Evolutionary conservation across 306 rosid genomes (phyloP).

Genomic region (Lithocarpus polystachyus): DNA sequence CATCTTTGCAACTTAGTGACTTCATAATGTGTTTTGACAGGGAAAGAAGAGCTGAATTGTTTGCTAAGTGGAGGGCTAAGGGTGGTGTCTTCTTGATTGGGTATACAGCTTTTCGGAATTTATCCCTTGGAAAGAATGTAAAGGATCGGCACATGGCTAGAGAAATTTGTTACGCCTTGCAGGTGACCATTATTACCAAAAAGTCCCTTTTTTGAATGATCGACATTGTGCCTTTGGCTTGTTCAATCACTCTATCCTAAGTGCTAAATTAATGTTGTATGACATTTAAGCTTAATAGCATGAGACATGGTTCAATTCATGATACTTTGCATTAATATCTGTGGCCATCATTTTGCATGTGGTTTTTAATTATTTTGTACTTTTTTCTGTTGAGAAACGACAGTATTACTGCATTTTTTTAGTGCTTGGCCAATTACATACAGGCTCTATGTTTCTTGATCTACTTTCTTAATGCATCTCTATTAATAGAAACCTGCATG

Average conservation of each 20-base stretch:
- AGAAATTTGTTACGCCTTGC: conserved; percentile 77
- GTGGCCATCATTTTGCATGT: neutral
- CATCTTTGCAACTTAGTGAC: conserved; percentile 10
- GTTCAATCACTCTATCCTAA: neutral
- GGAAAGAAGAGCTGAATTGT: conserved; percentile 73
- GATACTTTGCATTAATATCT: neutral
- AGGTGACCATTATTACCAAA: conserved; percentile 39
- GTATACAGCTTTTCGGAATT: conserved; percentile 78
- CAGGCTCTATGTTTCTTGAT: neutral
- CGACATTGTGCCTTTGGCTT: neutral
- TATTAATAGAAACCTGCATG: neutral
- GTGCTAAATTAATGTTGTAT: neutral
- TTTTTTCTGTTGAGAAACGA: neutral
- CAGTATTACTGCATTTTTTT: neutral
- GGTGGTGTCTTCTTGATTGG: conserved; percentile 95
- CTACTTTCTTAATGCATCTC: neutral
- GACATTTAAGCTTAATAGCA: neutral
- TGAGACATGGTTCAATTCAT: neutral
- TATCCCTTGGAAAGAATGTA: conserved; percentile 79
- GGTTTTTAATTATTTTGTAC: neutral
- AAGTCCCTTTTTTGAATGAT: neutral
- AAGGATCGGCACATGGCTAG: conserved; percentile 70
- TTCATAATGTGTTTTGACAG: conserved; percentile 42
- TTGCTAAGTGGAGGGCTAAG: conserved; percentile 88
- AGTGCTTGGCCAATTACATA: neutral